Percentiles rank a stretch among this genome's conserved stretches.
These are phyloP conservation scores for Magnolia kwangsiensis DNA, from an alignment of 164 flowering plant species.

Conservation along the genomic window DNA sequence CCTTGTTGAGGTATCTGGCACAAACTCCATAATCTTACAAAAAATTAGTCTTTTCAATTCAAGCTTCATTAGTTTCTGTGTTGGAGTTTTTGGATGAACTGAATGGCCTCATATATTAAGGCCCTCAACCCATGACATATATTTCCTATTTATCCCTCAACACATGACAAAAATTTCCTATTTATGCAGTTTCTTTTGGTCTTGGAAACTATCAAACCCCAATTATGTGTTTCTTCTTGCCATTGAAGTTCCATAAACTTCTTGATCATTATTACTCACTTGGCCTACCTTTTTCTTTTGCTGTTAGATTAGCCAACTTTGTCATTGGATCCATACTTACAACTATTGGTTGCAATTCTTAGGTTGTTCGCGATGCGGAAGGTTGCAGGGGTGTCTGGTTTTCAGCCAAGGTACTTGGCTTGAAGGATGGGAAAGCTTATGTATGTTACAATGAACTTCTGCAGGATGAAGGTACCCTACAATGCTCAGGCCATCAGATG, in stretches of 20 bases:
- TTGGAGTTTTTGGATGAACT: not conserved
- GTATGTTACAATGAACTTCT: conserved; percentile 54
- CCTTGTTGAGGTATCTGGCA: conserved; percentile 68
- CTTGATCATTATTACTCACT: not conserved
- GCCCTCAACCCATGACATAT: no score
- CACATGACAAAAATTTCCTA: not conserved
- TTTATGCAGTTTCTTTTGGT: not conserved
- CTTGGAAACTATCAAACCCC: not conserved
- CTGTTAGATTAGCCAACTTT: not conserved
- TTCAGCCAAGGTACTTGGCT: conserved; percentile 55
- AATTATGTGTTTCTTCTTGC: not conserved
- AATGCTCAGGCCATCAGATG: not conserved
- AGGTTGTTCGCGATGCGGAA: conserved; percentile 68
- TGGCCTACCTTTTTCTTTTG: not conserved
- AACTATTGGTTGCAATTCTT: conserved; percentile 7
- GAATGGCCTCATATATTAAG: not conserved
- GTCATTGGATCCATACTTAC: not conserved
- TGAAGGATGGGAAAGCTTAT: conserved; percentile 69
- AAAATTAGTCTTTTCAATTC: not conserved
- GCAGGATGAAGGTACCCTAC: conserved; percentile 48
- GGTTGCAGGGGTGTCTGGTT: conserved; percentile 66
- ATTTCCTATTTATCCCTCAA: no score
- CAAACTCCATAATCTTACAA: not conserved
- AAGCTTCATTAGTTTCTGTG: not conserved
- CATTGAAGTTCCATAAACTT: not conserved